phyloP scores from a whole-genome alignment of 1,284 basidiomycete genomes.

The Irpex lacteus region DNA sequence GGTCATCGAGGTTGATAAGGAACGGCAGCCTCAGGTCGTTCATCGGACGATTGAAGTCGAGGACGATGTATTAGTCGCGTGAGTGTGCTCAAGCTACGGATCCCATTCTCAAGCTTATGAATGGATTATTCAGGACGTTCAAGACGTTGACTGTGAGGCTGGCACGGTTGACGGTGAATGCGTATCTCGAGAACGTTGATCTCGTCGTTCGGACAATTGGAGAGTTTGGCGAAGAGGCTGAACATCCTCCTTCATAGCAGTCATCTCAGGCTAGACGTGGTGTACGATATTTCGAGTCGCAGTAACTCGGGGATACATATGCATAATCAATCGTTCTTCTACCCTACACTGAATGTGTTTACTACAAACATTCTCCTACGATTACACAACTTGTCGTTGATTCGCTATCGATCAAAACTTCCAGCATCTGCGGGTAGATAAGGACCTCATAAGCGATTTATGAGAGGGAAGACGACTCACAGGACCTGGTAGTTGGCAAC shows the following conservation, averaged over 20 bases:
- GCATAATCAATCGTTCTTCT: neutral
- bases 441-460: neutral
- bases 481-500: slow-evolving; percentile 53
- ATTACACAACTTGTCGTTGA: neutral
- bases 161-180: slow-evolving; percentile 79
- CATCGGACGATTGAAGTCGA: slow-evolving; percentile 67
- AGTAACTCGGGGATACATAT: neutral
- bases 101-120: no score
- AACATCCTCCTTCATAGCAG: slow-evolving; percentile 13
- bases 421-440: slow-evolving; percentile 15
- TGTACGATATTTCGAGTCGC: neutral
- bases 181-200: slow-evolving; percentile 85
- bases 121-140: slow-evolving; percentile 52
- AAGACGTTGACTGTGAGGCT: slow-evolving; percentile 77
- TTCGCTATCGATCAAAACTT: neutral
- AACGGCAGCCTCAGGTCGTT: slow-evolving; percentile 78
- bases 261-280: neutral
- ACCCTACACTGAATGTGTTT: neutral
- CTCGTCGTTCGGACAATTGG: slow-evolving; percentile 80
- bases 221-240: slow-evolving; percentile 69
- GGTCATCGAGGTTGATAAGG: slow-evolving; percentile 81
- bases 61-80: slow-evolving; percentile 66
- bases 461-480: slow-evolving; percentile 33
- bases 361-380: neutral
- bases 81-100: slow-evolving; percentile 35